A percentile compares a stretch with the other conserved stretches of the same genome.
phyloP scores from a whole-genome alignment of 495 filamentous ascomycete genomes.

The Penicillium bialowiezense region DNA sequence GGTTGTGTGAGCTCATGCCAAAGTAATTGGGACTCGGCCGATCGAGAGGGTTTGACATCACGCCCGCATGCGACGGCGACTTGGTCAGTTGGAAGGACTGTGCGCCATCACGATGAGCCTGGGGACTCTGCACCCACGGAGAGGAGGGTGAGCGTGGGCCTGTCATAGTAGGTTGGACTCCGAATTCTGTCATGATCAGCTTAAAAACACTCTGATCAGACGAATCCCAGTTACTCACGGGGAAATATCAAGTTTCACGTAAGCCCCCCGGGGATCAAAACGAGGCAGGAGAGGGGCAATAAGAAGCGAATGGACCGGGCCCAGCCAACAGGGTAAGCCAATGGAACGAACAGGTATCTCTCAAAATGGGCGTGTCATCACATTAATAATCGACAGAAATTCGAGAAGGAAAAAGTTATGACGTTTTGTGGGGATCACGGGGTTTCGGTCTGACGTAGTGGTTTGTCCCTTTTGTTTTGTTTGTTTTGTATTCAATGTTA shows the following conservation, averaged over 20 bases:
- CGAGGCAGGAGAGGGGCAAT: conserved; percentile 11
- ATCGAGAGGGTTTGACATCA: conserved; percentile 39
- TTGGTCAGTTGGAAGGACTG: conserved; percentile 26
- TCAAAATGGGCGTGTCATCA: conserved; percentile 22
- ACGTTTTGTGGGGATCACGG: conserved; percentile 25
- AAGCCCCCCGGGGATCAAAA: too few species aligned
- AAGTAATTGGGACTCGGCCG: conserved; percentile 80
- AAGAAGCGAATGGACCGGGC: conserved; percentile 15
- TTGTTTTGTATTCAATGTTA: background rate
- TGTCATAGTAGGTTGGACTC: conserved; percentile 38
- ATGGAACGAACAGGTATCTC: too few species aligned
- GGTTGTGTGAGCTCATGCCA: conserved; percentile 62
- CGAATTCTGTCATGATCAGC: conserved; percentile 3
- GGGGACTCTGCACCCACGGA: conserved; percentile 40
- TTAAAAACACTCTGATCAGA: conserved; percentile 1
- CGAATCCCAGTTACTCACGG: too few species aligned
- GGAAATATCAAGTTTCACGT: too few species aligned
- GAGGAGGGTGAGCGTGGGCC: conserved; percentile 45
- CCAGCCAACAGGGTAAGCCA: conserved; percentile 25
- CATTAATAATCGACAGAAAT: conserved; percentile 22
- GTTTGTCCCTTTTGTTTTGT: background rate
- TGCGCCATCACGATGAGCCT: conserved; percentile 21
- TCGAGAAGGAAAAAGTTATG: conserved; percentile 22
- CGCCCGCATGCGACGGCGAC: conserved; percentile 43
- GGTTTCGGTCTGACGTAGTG: conserved; percentile 7